These are phyloP conservation scores for Sporothrix variecibatus DNA, from an alignment of 2,329 filamentous ascomycete genomes.

Conservation along the genomic window DNA sequence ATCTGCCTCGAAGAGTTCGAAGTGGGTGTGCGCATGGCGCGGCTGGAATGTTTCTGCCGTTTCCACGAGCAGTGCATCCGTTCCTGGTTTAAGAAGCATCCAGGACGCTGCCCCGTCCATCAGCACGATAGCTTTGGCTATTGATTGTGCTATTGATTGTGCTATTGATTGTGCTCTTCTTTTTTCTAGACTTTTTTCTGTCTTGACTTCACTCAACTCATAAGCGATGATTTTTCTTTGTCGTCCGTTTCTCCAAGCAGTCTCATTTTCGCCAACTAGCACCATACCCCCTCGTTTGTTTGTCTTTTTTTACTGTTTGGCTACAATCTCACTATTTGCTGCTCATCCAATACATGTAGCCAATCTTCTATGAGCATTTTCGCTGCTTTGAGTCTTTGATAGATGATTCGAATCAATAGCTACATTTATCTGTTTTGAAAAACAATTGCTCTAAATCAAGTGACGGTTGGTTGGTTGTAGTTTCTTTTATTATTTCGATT, in stretches of 20 bases:
- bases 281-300: slow-evolving; percentile 5
- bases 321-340: not conserved
- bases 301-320: not conserved
- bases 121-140: slow-evolving; percentile 64
- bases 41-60: slow-evolving; percentile 66
- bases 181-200: slow-evolving; percentile 9
- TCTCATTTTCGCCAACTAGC: not conserved
- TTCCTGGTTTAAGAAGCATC: slow-evolving; percentile 63
- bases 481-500: no score
- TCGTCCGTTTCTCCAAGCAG: not conserved
- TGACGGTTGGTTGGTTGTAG: no score
- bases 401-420: not conserved
- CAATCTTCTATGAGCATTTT: not conserved
- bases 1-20: slow-evolving; percentile 69
- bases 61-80: slow-evolving; percentile 64
- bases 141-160: slow-evolving; percentile 31
- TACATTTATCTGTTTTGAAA: no score
- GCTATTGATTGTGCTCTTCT: slow-evolving; percentile 42
- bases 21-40: slow-evolving; percentile 63
- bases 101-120: slow-evolving; percentile 65
- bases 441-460: no score
- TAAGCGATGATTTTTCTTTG: not conserved
- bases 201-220: not conserved
- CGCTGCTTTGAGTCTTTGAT: not conserved
- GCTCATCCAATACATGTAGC: not conserved